Evolutionary conservation across 305 asterid species (phyloP), one percentile per base, ranked within the genome.

Genomic region (Ilex paraguariensis): DNA sequence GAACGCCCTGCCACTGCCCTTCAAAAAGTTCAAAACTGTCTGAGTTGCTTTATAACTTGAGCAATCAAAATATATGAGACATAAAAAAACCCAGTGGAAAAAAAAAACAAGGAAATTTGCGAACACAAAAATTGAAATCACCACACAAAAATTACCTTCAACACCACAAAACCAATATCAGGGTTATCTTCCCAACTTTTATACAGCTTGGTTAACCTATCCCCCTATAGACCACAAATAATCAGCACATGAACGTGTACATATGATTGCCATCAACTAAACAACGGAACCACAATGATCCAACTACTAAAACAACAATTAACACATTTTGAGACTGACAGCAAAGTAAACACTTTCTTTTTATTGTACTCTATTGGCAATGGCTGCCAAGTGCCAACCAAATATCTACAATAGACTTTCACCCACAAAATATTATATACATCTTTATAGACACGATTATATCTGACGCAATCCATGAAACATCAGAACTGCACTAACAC

Each of bases 1-100:
- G 81, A 92, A 92, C 62, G 95, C 87, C 87, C 82, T 81, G 81
- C 86, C 90, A 69, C 85, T 79, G 66, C 97, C 98, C 97, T 92
- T 82, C 74, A 81, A 75, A 59, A 79, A 69, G 62, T 21, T 52
- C 55, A 80, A 73, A 60, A 75, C 71, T 62, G 60, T 21, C 36
- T 62, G 46, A 59, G 68, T 66, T 57, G 78, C 45, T 70, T 60
- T 50, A n/a, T 60, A 51, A 55, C 40, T 72, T 50, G 63, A 16
- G 49, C 30, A 62, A 53, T 56, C 15, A 60, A 45, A 31, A 30
- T 63, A 51, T 42, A 73, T 44, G 56, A 57, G 66, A 59, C 46
- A 13, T 31, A 39, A 52, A 50, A 30, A 49, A 44, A 36, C 12
- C 14, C 10, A 44, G 56, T 39, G 9, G 14, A 46, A 5, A 44